These are phyloP conservation scores for Pythium aphanidermatum DNA, from an alignment of 352 stramenopile genomes.

Conservation along the genomic window DNA sequence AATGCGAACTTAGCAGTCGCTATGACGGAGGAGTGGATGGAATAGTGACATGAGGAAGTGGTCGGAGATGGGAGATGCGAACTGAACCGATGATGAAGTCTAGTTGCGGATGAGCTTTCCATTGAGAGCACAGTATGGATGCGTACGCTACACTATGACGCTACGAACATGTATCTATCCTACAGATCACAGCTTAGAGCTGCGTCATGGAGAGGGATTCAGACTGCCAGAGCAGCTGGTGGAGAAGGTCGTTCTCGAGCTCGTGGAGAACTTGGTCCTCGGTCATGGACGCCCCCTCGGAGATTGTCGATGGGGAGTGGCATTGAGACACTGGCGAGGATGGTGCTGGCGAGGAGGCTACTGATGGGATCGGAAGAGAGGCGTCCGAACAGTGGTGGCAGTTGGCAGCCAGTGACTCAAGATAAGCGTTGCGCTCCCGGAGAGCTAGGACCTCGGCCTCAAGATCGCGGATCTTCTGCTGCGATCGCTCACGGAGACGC, in stretches of 20 bases:
- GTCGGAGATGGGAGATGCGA: too few species aligned
- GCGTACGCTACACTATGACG: too few species aligned
- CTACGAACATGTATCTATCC: too few species aligned
- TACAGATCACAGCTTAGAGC: conserved; percentile 10
- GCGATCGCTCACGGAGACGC: conserved; percentile 40
- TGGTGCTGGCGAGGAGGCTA: not conserved
- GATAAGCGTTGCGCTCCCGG: conserved; percentile 27
- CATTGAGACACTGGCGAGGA: conserved; percentile 6
- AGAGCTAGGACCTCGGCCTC: conserved; percentile 26
- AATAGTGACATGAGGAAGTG: too few species aligned
- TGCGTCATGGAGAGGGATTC: conserved; percentile 16
- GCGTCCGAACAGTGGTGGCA: conserved; percentile 22
- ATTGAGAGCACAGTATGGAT: too few species aligned
- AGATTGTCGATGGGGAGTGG: conserved; percentile 14
- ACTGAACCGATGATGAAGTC: too few species aligned
- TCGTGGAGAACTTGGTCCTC: conserved; percentile 16
- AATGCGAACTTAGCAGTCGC: too few species aligned
- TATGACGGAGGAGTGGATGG: too few species aligned
- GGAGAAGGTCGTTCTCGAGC: conserved; percentile 19
- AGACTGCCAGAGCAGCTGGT: conserved; percentile 23
- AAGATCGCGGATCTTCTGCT: conserved; percentile 36
- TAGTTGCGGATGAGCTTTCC: too few species aligned
- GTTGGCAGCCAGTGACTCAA: conserved; percentile 25
- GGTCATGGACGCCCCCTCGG: conserved; percentile 12
- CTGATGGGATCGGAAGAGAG: not conserved